Evolutionary conservation across 1,284 basidiomycete genomes (phyloP).

Genomic region (Bjerkandera adusta): DNA sequence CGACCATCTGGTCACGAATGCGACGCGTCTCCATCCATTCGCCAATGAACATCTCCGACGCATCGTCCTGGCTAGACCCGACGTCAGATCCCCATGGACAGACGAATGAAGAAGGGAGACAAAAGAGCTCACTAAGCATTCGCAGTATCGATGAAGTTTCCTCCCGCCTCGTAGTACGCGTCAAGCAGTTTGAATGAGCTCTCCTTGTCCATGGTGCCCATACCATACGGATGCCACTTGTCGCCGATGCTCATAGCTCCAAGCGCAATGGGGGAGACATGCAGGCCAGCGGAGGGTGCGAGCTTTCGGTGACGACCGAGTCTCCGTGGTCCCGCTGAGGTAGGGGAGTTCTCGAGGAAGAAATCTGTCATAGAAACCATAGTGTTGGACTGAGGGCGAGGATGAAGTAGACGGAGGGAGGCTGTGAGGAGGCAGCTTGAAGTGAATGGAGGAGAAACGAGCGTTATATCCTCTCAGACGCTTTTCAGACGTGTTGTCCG

Average conservation of each 20-base stretch:
- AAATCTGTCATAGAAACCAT: too few species aligned
- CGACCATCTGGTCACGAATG: slow-evolving; percentile 52
- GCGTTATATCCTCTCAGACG: too few species aligned
- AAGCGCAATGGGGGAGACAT: slow-evolving; percentile 42
- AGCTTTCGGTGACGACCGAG: slow-evolving; percentile 44
- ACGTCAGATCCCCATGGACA: not conserved
- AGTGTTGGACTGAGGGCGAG: too few species aligned
- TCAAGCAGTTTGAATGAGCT: slow-evolving; percentile 42
- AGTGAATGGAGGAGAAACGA: too few species aligned
- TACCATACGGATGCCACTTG: slow-evolving; percentile 30
- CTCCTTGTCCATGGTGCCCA: slow-evolving; percentile 31
- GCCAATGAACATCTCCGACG: slow-evolving; percentile 52
- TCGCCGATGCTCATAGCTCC: slow-evolving; percentile 48
- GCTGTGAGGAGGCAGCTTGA: too few species aligned
- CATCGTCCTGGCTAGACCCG: slow-evolving; percentile 10
- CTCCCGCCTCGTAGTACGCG: slow-evolving; percentile 41
- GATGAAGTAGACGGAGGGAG: too few species aligned
- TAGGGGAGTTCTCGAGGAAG: too few species aligned
- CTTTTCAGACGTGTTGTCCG: too few species aligned
- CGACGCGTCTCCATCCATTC: slow-evolving; percentile 53
- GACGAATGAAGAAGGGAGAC: slow-evolving; percentile 12
- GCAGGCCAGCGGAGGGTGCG: slow-evolving; percentile 26
- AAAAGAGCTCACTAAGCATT: slow-evolving; percentile 41
- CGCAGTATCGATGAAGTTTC: slow-evolving; percentile 57
- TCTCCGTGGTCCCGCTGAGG: slow-evolving; percentile 22